Evolutionary conservation across 768 basidiomycete species (phyloP).

Genomic region (Mycena latifolia): DNA sequence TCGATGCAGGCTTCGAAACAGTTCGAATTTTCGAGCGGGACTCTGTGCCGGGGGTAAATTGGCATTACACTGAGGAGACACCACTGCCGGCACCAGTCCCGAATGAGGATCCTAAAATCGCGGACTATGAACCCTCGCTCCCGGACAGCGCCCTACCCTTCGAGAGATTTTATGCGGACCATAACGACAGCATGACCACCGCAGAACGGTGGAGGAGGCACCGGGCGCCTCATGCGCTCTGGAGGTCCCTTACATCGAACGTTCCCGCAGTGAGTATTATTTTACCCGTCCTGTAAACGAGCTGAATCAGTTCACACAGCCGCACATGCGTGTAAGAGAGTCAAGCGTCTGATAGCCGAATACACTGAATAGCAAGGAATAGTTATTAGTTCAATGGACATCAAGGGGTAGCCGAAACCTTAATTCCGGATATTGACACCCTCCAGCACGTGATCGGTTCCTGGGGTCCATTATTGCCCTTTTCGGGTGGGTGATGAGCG

Average conservation of each 20-base stretch:
- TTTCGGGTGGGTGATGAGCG: too few relatives aligned
- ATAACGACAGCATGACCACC: conserved; percentile 33
- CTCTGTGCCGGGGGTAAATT: conserved; percentile 52
- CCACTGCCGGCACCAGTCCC: conserved; percentile 51
- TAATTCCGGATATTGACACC: too few relatives aligned
- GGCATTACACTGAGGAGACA: conserved; percentile 55
- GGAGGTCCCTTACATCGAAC: conserved; percentile 50
- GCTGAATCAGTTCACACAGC: conserved; percentile 63
- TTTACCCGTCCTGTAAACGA: conserved; percentile 50
- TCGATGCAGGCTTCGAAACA: conserved; percentile 47
- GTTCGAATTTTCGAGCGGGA: conserved; percentile 45
- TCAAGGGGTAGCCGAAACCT: too few relatives aligned
- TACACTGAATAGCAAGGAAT: too few relatives aligned
- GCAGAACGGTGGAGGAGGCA: conserved; percentile 44
- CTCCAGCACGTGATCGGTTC: too few relatives aligned
- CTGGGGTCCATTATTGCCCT: too few relatives aligned
- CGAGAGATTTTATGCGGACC: conserved; percentile 32
- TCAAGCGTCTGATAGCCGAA: neutral
- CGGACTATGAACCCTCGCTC: conserved; percentile 51
- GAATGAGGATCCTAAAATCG: conserved; percentile 44
- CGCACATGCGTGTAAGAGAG: conserved; percentile 46
- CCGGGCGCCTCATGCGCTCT: conserved; percentile 53
- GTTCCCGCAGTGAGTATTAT: conserved; percentile 48
- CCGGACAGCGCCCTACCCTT: conserved; percentile 52
- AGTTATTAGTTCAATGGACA: conserved; percentile 48